phyloP scores from a whole-genome alignment of 768 basidiomycete genomes.

The Paxillus ammoniavirescens region DNA sequence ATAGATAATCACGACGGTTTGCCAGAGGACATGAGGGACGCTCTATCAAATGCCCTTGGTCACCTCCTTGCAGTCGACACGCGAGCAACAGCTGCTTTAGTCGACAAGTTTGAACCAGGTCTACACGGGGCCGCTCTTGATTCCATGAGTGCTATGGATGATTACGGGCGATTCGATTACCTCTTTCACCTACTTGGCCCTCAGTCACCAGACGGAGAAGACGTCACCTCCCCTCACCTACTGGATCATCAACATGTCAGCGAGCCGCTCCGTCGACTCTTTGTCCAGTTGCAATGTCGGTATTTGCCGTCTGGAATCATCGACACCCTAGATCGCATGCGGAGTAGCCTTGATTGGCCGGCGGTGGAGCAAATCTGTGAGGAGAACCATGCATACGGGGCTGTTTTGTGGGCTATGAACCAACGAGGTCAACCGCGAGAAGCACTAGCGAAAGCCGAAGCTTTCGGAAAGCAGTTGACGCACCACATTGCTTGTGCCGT shows the following conservation, averaged over 20 bases:
- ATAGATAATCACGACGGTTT: constrained; percentile 48
- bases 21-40: constrained; percentile 52
- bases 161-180: constrained; percentile 69
- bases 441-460: constrained; percentile 67
- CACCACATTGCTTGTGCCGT: constrained; percentile 42
- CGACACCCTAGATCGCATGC: constrained; percentile 51
- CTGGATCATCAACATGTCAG: constrained; percentile 47
- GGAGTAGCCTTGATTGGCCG: constrained; percentile 52
- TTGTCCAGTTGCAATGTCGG: constrained; percentile 72
- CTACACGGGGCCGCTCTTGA: constrained; percentile 66
- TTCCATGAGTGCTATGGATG: constrained; percentile 41
- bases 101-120: constrained; percentile 67
- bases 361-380: constrained; percentile 66
- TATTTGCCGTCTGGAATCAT: constrained; percentile 66
- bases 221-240: constrained; percentile 17
- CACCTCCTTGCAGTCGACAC: constrained; percentile 61
- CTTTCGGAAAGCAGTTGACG: constrained; percentile 52
- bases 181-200: constrained; percentile 68
- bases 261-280: constrained; percentile 52
- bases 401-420: constrained; percentile 79
- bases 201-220: constrained; percentile 42
- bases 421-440: constrained; percentile 57
- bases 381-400: constrained; percentile 61
- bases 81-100: constrained; percentile 63
- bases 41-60: constrained; percentile 59